Evolutionary conservation across 768 basidiomycete genomes (phyloP), one percentile per base, ranked within the genome.

Genomic region (Tulasnella sp.): DNA sequence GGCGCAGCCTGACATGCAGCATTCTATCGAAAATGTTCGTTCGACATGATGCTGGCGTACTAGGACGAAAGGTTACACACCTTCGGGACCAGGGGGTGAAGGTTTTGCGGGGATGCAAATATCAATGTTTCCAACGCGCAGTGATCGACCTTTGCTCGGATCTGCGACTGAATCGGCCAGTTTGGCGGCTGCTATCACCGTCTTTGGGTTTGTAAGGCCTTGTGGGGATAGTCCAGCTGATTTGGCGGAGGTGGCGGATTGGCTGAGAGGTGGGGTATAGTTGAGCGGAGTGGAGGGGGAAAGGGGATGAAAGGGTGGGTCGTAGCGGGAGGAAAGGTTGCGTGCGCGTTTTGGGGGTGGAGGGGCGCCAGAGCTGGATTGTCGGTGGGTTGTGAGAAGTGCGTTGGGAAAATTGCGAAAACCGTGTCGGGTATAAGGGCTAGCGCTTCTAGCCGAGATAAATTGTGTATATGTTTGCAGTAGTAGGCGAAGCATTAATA

Each of bases 1-100:
- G 19, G 55, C 55, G 42, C 55, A 57, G 8, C 55, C 55, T 9
- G 55, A 57, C 55, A 57, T 57, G 55, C 55, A 57, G 34, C 55
- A 57, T 9, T 57, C 55, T 56, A 54, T 53, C 40, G 27, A 27
- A 6, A 56, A 23, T 19, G 6, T 17, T 11, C 32, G 17, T 17
- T 43, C 11, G 31, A 15, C 14, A 17, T 43, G 17, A 29, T 25
- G 14, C 15, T 19, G 3, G 15, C 25, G 0, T 1, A 11, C 9
- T 8, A 2, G 21, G 19, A 2, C 36, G 2, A 15, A 41, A 9
- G 41, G 15, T 15, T 19, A 19, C 53, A 25, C 8, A 48, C 55
- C 55, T 34, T 57, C 55, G 25, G 55, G 55, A 14, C 55, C 55
- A 9, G 55, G 55, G 2, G 55, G 55, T 12, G n/a, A 31, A 5